Conservation (phyloP, 192 early-diverging fungal genomes). For the Coemansia sp. region DNA sequence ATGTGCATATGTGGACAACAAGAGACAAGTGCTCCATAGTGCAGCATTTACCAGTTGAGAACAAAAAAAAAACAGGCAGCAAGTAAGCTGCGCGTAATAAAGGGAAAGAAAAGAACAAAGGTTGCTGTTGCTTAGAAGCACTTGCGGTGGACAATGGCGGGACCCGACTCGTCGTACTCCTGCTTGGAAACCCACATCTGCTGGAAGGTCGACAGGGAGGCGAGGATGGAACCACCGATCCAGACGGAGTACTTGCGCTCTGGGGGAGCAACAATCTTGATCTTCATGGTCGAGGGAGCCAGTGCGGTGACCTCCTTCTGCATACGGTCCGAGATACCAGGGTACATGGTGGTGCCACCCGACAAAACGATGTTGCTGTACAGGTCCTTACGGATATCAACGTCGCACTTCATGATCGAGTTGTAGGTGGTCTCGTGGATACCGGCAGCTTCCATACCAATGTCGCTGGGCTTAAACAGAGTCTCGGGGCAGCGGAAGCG, state of each 20-base stretch:
- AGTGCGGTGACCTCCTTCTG: conserved; percentile 96
- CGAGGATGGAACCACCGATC: conserved; percentile 98
- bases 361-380: conserved; percentile 97
- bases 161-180: conserved; percentile 98
- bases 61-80: conserved; percentile 5
- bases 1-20: neutral
- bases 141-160: conserved; percentile 97
- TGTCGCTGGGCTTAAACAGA: conserved; percentile 93
- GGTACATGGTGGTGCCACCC: conserved; percentile 98
- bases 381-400: conserved; percentile 94
- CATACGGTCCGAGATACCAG: conserved; percentile 96
- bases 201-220: conserved; percentile 98
- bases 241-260: conserved; percentile 99
- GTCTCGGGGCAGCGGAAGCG: conserved; percentile 97
- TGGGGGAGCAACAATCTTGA: conserved; percentile 98
- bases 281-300: conserved; percentile 93
- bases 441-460: conserved; percentile 87
- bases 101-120: neutral
- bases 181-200: conserved; percentile 99
- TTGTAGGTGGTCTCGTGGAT: conserved; percentile 98
- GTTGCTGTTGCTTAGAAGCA: conserved; percentile 71
- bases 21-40: neutral
- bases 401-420: conserved; percentile 97
- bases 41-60: neutral
- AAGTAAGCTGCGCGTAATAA: neutral